Evolutionary conservation across 2,329 filamentous ascomycete genomes (phyloP), one percentile per base, ranked within the genome.

Genomic region (Alternaria alternata): DNA sequence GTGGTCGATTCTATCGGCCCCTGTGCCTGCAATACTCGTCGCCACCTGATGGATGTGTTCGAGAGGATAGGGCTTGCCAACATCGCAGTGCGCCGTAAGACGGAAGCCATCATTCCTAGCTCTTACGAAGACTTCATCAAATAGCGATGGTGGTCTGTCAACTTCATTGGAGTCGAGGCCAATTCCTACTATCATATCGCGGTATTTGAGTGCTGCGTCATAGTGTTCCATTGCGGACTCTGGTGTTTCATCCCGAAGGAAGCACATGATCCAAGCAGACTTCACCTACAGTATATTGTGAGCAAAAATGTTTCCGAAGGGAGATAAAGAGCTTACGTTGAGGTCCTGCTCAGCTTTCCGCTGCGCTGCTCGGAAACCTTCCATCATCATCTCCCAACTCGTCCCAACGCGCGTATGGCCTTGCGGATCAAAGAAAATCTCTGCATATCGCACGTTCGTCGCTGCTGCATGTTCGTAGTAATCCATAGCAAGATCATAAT

Each of bases 61-160:
- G 30, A 79, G 77, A 0, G 81, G 80, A 63, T 85, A 81, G 53
- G 81, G 79, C 63, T 84, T 81, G 46, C 82, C 83, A 46, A 85
- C 82, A 57, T 86, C 84, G 67, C 82, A 85, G 58, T 86, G 84
- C 65, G 80, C 80, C 3, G 83, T 86, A 14, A 83, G 68, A 28
- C 80, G 78, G 54, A 83, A 76, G 0, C 82, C 81, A 49, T 84
- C 81, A 3, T 82, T 82, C 2, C 81, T 7, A 3, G 49, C 49
- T 1, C 38, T 1, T 0, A 7, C 0, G 1, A 52, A 42, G 12
- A 52, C 11, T 5, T 24, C 36, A 16, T 52, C 49, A n/a, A 42
- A 52, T 3, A 52, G 22, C 7, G 1, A 9, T 3, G 49, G 4
- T 3, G 49, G 49, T 7, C 49, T 75, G 48, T 81, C 74, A 44